Evolutionary conservation across 441 rosid species (phyloP), one percentile per base, ranked within the genome.

Genomic region (Syzygium malaccense): DNA sequence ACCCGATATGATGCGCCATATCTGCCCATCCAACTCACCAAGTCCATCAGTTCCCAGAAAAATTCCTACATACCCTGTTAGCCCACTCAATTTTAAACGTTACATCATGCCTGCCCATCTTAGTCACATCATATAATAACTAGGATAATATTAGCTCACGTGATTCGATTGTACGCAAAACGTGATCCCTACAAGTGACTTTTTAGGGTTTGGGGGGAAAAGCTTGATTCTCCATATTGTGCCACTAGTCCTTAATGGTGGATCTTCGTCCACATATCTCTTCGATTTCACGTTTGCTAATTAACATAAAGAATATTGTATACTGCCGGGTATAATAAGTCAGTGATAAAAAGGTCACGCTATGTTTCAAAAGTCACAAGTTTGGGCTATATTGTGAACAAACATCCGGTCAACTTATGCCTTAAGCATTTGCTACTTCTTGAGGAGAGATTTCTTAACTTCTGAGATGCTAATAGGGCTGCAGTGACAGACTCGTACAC

Each of bases 11-110:
- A 71, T 20, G 28, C 8, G 51, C 49, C 83, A 20, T 20, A 10
- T 23, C 11, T 71, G 14, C n/a, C 83, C 14, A 17, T 19, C 23
- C 48, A 4, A 19, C 8, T 71, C 15, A 71, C 25, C 80, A 1
- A 37, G 49, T 71, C 49, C 28, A 71, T 20, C 15, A 23, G 45
- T 37, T 71, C 51, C 23, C 9, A 5, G 23, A 41, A 37, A 37
- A 20, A 6, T 2, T 37, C 49, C 19, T 37, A 23, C 51, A 0
- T 8, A 9, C 6, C 4, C 9, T 71, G 51, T 12, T 3, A 4
- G 83, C 51, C 83, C 83, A 23, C 83, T 37, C 17, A 37, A 68
- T 71, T 71, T 71, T 12, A 71, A 45, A 11, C 48, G 12, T 37
- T 20, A 37, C 28, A 37, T 71, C 6, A 20, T 37, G 48, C 26